These are phyloP conservation scores for Metschnikowia aberdeeniae DNA, from an alignment of 805 yeast genomes.

Conservation along the genomic window DNA sequence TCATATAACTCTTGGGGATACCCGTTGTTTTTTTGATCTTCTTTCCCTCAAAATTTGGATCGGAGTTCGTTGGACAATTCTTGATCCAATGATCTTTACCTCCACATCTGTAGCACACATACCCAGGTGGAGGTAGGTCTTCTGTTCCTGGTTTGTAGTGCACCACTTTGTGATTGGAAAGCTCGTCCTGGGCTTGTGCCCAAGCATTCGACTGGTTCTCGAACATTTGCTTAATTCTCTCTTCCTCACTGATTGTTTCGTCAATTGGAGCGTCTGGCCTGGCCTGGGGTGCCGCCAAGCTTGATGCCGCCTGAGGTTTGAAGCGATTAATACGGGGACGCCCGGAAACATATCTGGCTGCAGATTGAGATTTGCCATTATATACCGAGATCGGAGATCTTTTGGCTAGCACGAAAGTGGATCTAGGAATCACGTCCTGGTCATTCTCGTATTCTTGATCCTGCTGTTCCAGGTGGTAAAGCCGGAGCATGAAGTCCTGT, in stretches of 20 bases:
- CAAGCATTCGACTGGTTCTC: constrained; percentile 91
- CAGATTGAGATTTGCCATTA: constrained; percentile 35
- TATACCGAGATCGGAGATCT: constrained; percentile 54
- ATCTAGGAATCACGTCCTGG: constrained; percentile 84
- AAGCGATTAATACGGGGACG: constrained; percentile 49
- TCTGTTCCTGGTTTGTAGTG: constrained; percentile 54
- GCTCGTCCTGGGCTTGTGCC: constrained; percentile 88
- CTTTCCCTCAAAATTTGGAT: constrained; percentile 91
- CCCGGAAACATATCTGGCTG: constrained; percentile 68
- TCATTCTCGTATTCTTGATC: constrained; percentile 79
- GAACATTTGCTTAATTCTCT: constrained; percentile 84
- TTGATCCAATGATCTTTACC: constrained; percentile 90
- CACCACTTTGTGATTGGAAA: constrained; percentile 81
- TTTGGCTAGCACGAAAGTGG: constrained; percentile 75
- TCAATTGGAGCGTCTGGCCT: constrained; percentile 24
- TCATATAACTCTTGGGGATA: constrained; percentile 90
- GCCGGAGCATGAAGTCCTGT: constrained; percentile 70
- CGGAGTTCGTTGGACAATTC: constrained; percentile 90
- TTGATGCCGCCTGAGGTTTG: constrained; percentile 32
- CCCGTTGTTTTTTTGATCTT: constrained; percentile 92
- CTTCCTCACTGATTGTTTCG: constrained; percentile 69
- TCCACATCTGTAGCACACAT: constrained; percentile 95
- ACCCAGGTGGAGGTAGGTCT: constrained; percentile 90
- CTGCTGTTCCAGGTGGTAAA: constrained; percentile 58
- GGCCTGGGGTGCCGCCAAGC: constrained; percentile 15